Evolutionary conservation across 805 yeast species (phyloP).

Genomic region (Dipodascopsis uninucleata): DNA sequence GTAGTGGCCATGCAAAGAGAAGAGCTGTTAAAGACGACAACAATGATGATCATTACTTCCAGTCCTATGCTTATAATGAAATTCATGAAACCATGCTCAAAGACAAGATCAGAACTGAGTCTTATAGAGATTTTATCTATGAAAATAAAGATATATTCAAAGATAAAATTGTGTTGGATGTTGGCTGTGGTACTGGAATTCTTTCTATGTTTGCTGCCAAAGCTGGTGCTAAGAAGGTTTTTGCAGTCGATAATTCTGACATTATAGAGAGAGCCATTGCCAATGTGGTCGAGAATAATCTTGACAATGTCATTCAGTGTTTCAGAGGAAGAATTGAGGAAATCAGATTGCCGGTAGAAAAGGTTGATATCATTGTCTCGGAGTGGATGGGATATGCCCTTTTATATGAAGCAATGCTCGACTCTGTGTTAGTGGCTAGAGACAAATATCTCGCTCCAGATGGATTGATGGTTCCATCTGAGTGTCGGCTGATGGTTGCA

Average conservation of each 20-base stretch:
- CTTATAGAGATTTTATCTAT: constrained; percentile 88
- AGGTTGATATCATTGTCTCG: constrained; percentile 90
- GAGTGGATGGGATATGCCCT: constrained; percentile 99
- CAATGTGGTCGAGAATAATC: constrained; percentile 79
- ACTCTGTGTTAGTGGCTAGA: constrained; percentile 90
- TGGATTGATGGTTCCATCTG: constrained; percentile 93
- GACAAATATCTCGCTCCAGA: constrained; percentile 75
- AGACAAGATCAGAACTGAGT: constrained; percentile 85
- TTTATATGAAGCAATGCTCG: constrained; percentile 95
- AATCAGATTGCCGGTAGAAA: constrained; percentile 71
- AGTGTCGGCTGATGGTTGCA: constrained; percentile 83
- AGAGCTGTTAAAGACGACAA: constrained; percentile 5
- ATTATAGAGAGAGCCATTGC: constrained; percentile 95
- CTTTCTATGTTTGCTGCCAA: constrained; percentile 96
- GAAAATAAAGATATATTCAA: constrained; percentile 85
- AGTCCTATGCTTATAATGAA: constrained; percentile 93
- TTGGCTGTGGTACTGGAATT: constrained; percentile 99
- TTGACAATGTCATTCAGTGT: constrained; percentile 78
- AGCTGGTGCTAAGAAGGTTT: constrained; percentile 98
- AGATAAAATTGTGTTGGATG: constrained; percentile 91
- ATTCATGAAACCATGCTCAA: constrained; percentile 99
- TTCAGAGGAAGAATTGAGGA: constrained; percentile 94
- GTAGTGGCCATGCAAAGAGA: constrained; percentile 1
- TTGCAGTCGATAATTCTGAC: constrained; percentile 95
- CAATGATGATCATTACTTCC: constrained; percentile 85